A percentile compares a stretch with the other conserved stretches of the same genome.
Conservation (phyloP, 1,284 basidiomycete genomes). For the Apiotrichum mycotoxinovorans region DNA sequence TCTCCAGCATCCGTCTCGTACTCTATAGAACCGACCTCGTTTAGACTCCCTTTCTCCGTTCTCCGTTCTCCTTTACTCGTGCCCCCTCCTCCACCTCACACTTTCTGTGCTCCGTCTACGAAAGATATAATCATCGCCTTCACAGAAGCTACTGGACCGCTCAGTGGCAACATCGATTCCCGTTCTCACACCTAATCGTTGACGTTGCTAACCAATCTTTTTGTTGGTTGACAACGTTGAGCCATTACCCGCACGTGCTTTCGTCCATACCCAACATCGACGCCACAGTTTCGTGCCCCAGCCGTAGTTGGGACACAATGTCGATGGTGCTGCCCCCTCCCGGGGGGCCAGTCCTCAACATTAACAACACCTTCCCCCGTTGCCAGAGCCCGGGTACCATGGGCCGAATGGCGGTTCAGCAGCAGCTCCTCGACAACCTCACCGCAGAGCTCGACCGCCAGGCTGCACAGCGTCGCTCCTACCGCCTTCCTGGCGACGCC, state of each 20-base stretch:
- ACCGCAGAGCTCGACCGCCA: conserved; percentile 3
- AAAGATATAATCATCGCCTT: neutral
- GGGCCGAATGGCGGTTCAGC: neutral
- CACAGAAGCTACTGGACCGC: neutral
- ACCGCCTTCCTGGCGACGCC: conserved; percentile 2
- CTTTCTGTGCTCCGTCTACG: neutral
- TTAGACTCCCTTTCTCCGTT: neutral
- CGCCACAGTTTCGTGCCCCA: neutral
- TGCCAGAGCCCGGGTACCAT: neutral
- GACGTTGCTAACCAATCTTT: neutral
- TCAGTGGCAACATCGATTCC: neutral
- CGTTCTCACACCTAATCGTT: neutral
- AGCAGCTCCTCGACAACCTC: conserved; percentile 5
- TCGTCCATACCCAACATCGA: neutral
- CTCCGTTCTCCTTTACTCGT: neutral
- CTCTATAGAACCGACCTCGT: neutral
- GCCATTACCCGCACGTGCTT: neutral
- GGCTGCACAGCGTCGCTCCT: conserved; percentile 1
- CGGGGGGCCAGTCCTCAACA: conserved; percentile 2
- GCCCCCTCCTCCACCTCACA: neutral
- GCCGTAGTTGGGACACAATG: conserved; percentile 1
- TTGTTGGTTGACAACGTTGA: neutral
- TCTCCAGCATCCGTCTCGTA: neutral
- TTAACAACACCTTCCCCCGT: neutral
- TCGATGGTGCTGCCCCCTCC: conserved; percentile 4